These are phyloP conservation scores for Larix sibirica DNA, from an alignment of 83 land plant species.

Conservation along the genomic window DNA sequence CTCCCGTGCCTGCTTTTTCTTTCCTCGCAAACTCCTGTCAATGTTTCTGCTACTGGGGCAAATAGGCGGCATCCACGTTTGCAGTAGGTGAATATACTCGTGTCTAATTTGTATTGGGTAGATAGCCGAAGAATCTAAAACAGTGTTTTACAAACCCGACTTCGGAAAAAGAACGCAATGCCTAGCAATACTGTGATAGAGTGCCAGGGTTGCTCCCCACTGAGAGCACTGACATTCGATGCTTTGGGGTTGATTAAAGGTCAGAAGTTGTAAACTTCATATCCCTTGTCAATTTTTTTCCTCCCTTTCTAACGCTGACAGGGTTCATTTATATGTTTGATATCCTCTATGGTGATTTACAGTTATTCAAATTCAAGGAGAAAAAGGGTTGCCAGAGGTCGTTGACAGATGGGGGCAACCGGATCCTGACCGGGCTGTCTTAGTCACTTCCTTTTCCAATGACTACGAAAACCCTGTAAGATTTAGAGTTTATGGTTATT, in stretches of 20 bases:
- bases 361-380: conserved; percentile 52
- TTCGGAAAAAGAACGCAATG: conserved; percentile 17
- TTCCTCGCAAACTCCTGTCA: too few species aligned
- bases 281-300: not conserved
- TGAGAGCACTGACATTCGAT: conserved; percentile 55
- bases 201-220: conserved; percentile 52
- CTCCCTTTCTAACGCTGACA: not conserved
- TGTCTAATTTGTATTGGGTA: too few species aligned
- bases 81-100: too few species aligned
- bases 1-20: too few species aligned
- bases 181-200: conserved; percentile 48
- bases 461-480: conserved; percentile 42
- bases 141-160: too few species aligned
- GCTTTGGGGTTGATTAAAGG: conserved; percentile 69
- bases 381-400: conserved; percentile 36
- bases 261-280: not conserved
- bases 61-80: too few species aligned
- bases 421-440: conserved; percentile 37
- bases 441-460: conserved; percentile 48
- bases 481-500: too few species aligned
- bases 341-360: not conserved
- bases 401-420: conserved; percentile 76
- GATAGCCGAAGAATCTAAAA: too few species aligned
- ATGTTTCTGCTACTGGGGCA: too few species aligned
- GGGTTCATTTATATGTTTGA: not conserved